phyloP scores from a whole-genome alignment of 257 asterid species.

The Fraxinus americana region DNA sequence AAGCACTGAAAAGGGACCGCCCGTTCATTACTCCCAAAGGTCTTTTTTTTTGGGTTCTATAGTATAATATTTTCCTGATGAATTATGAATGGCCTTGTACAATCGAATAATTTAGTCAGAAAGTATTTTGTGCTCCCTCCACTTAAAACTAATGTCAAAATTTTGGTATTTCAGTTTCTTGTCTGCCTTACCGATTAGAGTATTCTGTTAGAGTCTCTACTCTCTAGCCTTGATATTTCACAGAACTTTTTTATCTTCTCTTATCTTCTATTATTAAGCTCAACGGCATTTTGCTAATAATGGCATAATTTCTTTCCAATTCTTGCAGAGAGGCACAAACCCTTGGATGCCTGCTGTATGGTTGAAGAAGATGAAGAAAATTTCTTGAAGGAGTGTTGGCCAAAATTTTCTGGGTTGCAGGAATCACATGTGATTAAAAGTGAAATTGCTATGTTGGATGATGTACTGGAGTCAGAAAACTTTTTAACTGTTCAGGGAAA shows the following conservation, averaged over 20 bases:
- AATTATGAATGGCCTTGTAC: constrained; percentile 17
- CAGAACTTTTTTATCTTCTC: constrained; percentile 7
- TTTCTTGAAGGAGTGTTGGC: constrained; percentile 66
- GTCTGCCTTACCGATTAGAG: neutral
- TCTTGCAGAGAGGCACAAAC: constrained; percentile 66
- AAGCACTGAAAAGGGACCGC: constrained; percentile 67
- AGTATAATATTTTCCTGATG: constrained; percentile 10
- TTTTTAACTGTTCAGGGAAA: constrained; percentile 43
- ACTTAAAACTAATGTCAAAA: neutral
- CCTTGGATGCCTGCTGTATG: constrained; percentile 51
- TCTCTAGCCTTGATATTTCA: constrained; percentile 15
- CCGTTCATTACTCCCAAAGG: constrained; percentile 69
- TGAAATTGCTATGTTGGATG: constrained; percentile 35
- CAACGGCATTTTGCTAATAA: constrained; percentile 22
- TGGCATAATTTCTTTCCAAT: constrained; percentile 23
- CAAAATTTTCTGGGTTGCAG: constrained; percentile 60
- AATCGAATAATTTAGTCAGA: constrained; percentile 4
- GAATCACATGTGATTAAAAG: constrained; percentile 40
- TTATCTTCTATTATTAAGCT: constrained; percentile 17
- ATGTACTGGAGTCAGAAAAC: constrained; percentile 48
- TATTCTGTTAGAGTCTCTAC: constrained; percentile 16
- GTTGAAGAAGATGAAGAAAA: constrained; percentile 95
- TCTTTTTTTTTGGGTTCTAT: constrained; percentile 32
- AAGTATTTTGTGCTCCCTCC: constrained; percentile 11
- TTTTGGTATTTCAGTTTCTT: constrained; percentile 7